Conservation (phyloP, 768 basidiomycete species). For the Hygrophorus pudorinus region DNA sequence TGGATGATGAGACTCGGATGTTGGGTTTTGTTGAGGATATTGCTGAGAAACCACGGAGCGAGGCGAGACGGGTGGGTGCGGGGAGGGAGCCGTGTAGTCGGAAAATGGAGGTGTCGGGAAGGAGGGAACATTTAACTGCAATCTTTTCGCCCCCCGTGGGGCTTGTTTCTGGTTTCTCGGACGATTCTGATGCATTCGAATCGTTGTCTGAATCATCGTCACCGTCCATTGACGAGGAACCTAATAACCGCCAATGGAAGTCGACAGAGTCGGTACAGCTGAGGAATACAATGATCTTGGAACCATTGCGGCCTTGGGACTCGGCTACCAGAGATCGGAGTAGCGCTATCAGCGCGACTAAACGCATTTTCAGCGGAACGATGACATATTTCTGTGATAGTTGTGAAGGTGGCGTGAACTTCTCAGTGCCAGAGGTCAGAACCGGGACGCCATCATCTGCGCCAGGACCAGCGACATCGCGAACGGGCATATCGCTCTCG, state of each 20-base stretch:
- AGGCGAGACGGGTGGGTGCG: conserved; percentile 66
- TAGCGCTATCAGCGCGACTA: conserved; percentile 83
- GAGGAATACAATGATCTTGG: conserved; percentile 88
- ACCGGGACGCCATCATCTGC: conserved; percentile 11
- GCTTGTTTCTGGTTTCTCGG: conserved; percentile 13
- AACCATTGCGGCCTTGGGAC: conserved; percentile 37
- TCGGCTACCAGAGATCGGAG: conserved; percentile 72
- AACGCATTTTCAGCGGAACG: conserved; percentile 86
- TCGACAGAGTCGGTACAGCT: conserved; percentile 98
- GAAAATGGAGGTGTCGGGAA: conserved; percentile 76
- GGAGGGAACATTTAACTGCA: conserved; percentile 56
- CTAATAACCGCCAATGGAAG: conserved; percentile 85
- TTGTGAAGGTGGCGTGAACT: conserved; percentile 91
- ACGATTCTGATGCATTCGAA: conserved; percentile 13
- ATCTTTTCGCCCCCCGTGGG: conserved; percentile 43
- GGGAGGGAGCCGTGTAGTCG: conserved; percentile 92
- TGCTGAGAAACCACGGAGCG: conserved; percentile 72
- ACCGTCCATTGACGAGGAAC: conserved; percentile 56
- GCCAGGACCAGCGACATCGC: conserved; percentile 10
- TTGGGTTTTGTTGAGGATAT: conserved; percentile 21
- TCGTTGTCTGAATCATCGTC: conserved; percentile 15
- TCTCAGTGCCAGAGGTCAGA: conserved; percentile 26
- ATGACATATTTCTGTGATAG: conserved; percentile 85
- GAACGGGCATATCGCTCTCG: conserved; percentile 35
- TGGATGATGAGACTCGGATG: conserved; percentile 20